phyloP scores from a whole-genome alignment of 2,329 filamentous ascomycete genomes.

The Arthrobotrys megalospora region DNA sequence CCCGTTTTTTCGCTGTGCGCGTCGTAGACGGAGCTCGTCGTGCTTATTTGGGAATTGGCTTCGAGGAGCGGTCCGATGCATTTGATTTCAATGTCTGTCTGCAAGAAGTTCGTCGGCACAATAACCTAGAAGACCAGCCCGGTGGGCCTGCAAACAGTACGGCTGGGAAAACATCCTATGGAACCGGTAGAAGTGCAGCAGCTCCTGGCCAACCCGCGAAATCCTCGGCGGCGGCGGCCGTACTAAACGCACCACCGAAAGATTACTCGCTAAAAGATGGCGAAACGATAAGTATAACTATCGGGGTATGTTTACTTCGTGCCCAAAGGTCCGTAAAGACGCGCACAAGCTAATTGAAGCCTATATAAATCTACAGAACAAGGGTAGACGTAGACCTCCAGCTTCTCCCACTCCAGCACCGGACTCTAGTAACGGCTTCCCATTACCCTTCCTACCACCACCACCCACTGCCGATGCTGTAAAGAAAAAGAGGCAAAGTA shows the following conservation, averaged over 20 bases:
- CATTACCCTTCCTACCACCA: conserved; percentile 79
- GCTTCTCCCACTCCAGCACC: conserved; percentile 62
- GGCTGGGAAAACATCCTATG: conserved; percentile 63
- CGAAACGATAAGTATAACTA: conserved; percentile 87
- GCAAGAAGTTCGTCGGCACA: conserved; percentile 76
- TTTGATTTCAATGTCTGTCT: conserved; percentile 87
- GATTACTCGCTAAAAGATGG: conserved; percentile 91
- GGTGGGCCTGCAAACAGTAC: conserved; percentile 63
- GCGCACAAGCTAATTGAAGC: conserved; percentile 4
- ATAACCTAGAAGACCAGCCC: conserved; percentile 70
- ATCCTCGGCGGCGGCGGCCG: conserved; percentile 6
- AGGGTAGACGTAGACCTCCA: conserved; percentile 63
- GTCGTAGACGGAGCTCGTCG: conserved; percentile 83
- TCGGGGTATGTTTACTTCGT: conserved; percentile 72
- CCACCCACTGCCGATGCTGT: conserved; percentile 76
- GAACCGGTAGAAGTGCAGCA: conserved; percentile 65
- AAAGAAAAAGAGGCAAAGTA: conserved; percentile 74
- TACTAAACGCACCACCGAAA: conserved; percentile 66
- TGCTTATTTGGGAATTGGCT: conserved; percentile 85
- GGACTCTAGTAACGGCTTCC: conserved; percentile 74
- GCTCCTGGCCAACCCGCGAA: conserved; percentile 35
- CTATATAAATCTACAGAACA: conserved; percentile 60
- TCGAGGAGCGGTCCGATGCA: conserved; percentile 87
- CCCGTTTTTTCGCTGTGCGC: conserved; percentile 85
- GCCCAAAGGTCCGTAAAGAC: not conserved